Evolutionary conservation across 768 basidiomycete genomes (phyloP), one percentile per base, ranked within the genome.

Genomic region (Lyophyllum semitale): DNA sequence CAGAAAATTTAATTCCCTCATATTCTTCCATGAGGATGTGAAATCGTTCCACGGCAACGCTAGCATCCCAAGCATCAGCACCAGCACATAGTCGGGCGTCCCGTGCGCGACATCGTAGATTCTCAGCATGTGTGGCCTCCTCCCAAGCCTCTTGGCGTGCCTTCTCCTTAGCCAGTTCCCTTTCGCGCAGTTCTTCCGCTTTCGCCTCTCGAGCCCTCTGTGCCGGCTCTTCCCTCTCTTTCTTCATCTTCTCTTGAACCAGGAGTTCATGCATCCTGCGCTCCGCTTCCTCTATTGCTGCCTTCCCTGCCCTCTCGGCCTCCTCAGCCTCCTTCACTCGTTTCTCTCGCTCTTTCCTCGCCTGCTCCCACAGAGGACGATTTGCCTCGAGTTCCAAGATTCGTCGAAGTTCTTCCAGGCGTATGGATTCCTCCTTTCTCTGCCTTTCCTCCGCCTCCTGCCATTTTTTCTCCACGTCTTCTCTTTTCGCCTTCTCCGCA

Each of bases 1-100:
- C 64, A 13, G 66, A 63, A 50, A 67, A 66, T 44, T 60, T 63
- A 38, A 51, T 40, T 17, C 32, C 48, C 17, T 64, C 61, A 17
- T 57, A 58, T 23, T 60, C 56, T 12, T 30, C 35, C 27, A 53
- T 15, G 43, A 57, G 23, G 23, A 41, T 13, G 29, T 18, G 17
- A 32, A 60, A 60, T 35, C 59, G 48, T 35, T 30, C 38, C 18
- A 53, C 20, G 15, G 53, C 59, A 9, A 22, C 13, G 1, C 4
- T 1, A 17, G 27, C 38, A 15, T 42, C 38, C 55, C 59, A 60
- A 22, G 12, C 33, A n/a, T n/a, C n/a, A n/a, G n/a, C n/a, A 17
- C n/a, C n/a, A n/a, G 26, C 38, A 8, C 44, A 35, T 8, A 45
- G 25, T 8, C 27, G 32, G 27, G 25, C 35, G 44, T 63, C 61